Evolutionary conservation across 768 basidiomycete species (phyloP).

Genomic region (Trichaptum fuscoviolaceum): DNA sequence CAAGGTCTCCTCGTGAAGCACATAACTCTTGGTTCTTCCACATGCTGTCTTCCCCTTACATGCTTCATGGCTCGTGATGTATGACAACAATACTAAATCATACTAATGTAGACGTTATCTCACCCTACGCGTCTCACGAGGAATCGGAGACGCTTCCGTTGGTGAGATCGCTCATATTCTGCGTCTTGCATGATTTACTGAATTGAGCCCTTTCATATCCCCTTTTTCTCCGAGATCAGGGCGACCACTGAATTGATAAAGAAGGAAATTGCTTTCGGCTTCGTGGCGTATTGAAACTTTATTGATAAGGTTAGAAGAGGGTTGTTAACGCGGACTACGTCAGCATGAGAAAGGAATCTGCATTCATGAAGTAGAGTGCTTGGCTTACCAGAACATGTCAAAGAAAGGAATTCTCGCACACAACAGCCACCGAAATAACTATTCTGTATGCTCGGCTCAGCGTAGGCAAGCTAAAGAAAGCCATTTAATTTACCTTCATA

Average conservation of each 20-base stretch:
- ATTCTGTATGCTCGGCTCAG: no score
- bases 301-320: neutral
- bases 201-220: neutral
- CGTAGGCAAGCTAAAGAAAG: neutral
- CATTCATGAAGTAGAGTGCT: neutral
- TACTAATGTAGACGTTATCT: neutral
- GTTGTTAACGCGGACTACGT: neutral
- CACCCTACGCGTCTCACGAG: neutral
- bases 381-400: neutral
- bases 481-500: neutral
- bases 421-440: neutral
- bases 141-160: neutral
- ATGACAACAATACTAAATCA: neutral
- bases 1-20: neutral
- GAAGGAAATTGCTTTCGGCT: neutral
- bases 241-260: neutral
- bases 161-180: neutral
- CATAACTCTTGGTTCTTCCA: neutral
- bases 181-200: neutral
- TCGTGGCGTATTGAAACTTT: neutral
- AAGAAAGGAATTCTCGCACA: neutral
- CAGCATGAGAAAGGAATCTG: neutral
- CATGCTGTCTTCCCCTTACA: neutral
- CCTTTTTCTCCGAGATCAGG: neutral
- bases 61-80: neutral